These are phyloP conservation scores for Mycena albidolilacea DNA, from an alignment of 768 basidiomycete species.

Conservation along the genomic window DNA sequence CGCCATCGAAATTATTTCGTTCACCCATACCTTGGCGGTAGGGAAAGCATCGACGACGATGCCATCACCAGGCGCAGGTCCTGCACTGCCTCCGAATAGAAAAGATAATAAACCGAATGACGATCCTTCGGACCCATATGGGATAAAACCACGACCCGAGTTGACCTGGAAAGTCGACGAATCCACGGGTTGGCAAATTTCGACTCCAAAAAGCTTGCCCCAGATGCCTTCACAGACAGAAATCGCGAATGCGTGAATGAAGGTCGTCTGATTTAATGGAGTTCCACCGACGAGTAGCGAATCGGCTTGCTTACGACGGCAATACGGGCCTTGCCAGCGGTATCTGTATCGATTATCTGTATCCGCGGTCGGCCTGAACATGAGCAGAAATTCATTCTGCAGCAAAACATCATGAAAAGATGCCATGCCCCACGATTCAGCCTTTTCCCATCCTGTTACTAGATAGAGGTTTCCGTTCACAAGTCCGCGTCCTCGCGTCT, in stretches of 20 bases:
- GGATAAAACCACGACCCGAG: neutral
- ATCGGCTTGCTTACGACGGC: neutral
- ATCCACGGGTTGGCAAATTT: neutral
- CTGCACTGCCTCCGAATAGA: neutral
- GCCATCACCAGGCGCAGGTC: neutral
- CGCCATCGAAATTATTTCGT: neutral
- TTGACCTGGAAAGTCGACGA: neutral
- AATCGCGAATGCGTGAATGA: conserved; percentile 28
- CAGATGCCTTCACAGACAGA: conserved; percentile 26
- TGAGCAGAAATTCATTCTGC: conserved; percentile 1
- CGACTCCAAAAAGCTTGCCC: conserved; percentile 21
- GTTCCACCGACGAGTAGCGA: neutral
- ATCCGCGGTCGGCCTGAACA: conserved; percentile 3
- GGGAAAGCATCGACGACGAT: neutral
- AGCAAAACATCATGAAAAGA: conserved; percentile 11
- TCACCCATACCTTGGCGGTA: neutral
- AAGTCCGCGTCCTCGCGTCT: conserved; percentile 24
- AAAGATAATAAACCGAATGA: neutral
- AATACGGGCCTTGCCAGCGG: neutral
- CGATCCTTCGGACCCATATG: conserved; percentile 11
- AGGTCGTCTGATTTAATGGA: conserved; percentile 19
- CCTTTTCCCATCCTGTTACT: conserved; percentile 41
- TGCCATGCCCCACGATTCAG: conserved; percentile 36
- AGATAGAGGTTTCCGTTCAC: conserved; percentile 40
- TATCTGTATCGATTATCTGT: conserved; percentile 11